Conservation (phyloP, 805 yeast species). For the Hanseniaspora nectarophila region DNA sequence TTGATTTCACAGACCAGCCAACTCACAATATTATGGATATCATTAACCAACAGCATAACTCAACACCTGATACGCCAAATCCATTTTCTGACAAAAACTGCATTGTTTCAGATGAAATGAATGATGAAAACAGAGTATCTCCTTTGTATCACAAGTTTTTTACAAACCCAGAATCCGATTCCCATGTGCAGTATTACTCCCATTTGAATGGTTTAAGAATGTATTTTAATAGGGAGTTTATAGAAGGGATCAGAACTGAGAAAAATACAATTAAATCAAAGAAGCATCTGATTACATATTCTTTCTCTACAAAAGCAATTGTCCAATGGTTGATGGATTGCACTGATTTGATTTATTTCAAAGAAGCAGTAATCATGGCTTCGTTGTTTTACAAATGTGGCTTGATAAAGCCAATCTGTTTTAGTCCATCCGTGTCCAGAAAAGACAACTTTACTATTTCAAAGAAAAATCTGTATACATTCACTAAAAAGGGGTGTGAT, state of each 20-base stretch:
- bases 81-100: neutral
- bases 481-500: conserved; percentile 35
- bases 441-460: conserved; percentile 26
- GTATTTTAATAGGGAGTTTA: conserved; percentile 34
- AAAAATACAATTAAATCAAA: conserved; percentile 12
- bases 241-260: neutral
- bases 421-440: conserved; percentile 29
- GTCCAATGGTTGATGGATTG: conserved; percentile 88
- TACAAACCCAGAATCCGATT: conserved; percentile 79
- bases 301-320: conserved; percentile 63
- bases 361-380: conserved; percentile 45
- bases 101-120: conserved; percentile 4
- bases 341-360: conserved; percentile 49
- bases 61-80: conserved; percentile 15
- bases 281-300: conserved; percentile 28
- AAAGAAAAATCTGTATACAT: conserved; percentile 34
- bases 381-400: conserved; percentile 37
- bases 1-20: conserved; percentile 20
- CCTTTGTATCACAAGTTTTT: conserved; percentile 69
- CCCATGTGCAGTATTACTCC: conserved; percentile 68
- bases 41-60: conserved; percentile 11
- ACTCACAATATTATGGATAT: neutral
- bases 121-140: conserved; percentile 29
- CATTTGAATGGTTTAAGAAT: conserved; percentile 55
- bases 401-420: conserved; percentile 36